phyloP scores from a whole-genome alignment of 2,329 filamentous ascomycete species.

The Ophiostoma sp. region DNA sequence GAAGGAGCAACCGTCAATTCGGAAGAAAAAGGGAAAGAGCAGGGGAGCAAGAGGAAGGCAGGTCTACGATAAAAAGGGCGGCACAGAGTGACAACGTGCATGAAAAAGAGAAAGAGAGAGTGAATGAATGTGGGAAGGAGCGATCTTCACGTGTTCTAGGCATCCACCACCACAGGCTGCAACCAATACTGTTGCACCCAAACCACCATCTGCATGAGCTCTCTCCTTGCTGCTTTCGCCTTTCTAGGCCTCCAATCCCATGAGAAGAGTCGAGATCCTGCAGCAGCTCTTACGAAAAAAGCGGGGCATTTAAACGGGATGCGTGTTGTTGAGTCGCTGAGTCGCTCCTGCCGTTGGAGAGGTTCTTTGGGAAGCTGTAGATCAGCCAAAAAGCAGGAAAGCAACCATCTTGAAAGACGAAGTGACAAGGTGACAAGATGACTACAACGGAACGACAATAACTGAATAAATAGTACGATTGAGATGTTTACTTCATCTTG shows the following conservation, averaged over 20 bases:
- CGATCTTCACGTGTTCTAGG: constrained; percentile 19
- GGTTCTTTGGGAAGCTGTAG: not conserved
- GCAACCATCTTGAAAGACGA: not conserved
- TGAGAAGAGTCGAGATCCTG: not conserved
- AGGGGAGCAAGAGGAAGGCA: not conserved
- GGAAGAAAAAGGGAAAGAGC: not conserved
- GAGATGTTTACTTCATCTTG: not conserved
- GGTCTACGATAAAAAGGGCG: not conserved
- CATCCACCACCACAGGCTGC: constrained; percentile 16
- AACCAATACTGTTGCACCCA: not conserved
- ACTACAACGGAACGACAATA: too few relatives aligned
- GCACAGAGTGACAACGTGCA: not conserved
- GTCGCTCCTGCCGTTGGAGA: not conserved
- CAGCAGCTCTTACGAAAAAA: not conserved
- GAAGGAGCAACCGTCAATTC: not conserved
- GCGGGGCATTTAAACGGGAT: constrained; percentile 1
- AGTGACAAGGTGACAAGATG: too few relatives aligned
- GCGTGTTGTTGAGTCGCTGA: not conserved
- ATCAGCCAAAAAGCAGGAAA: not conserved
- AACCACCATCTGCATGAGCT: not conserved
- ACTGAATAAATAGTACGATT: too few relatives aligned
- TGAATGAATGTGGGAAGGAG: not conserved
- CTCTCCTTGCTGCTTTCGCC: not conserved
- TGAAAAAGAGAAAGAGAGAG: not conserved
- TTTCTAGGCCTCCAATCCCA: not conserved